Evolutionary conservation across 495 filamentous ascomycete genomes (phyloP).

Genomic region (Aspergillus heteromorphus): DNA sequence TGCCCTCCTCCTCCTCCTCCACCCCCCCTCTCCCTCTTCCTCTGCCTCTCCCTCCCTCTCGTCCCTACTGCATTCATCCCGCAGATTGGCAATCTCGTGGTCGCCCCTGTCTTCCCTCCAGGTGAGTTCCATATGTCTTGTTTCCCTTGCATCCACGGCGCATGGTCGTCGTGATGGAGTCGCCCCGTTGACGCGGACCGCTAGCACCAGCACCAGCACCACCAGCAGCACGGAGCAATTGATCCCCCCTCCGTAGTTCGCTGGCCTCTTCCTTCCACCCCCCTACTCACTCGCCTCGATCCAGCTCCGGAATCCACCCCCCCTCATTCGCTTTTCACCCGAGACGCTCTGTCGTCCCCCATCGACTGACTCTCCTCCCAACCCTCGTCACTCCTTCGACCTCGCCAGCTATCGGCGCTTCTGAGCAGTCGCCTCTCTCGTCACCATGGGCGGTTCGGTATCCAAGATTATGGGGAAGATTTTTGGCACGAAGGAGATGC

Average conservation of each 20-base stretch:
- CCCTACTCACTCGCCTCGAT: background rate
- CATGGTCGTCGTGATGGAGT: constrained; percentile 3
- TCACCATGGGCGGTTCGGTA: constrained; percentile 69
- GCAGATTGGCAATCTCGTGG: background rate
- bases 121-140: constrained; percentile 14
- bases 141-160: constrained; percentile 8
- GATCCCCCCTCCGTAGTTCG: background rate
- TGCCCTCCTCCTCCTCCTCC: constrained; percentile 6
- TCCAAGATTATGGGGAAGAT: constrained; percentile 95
- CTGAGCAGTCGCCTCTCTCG: constrained; percentile 14
- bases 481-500: constrained; percentile 98
- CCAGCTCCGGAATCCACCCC: too few species aligned
- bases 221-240: background rate
- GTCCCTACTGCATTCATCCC: background rate
- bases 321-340: background rate
- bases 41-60: background rate
- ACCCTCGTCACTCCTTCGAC: background rate
- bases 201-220: background rate
- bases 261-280: background rate
- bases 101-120: constrained; percentile 1
- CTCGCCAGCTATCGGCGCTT: constrained; percentile 3
- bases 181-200: constrained; percentile 10
- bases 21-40: background rate
- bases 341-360: background rate
- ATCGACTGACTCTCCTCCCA: background rate